Percentiles rank a stretch among this genome's conserved stretches.
Evolutionary conservation across 371 early-diverging fungal genomes (phyloP).

Genomic region (Mucor saturninus): DNA sequence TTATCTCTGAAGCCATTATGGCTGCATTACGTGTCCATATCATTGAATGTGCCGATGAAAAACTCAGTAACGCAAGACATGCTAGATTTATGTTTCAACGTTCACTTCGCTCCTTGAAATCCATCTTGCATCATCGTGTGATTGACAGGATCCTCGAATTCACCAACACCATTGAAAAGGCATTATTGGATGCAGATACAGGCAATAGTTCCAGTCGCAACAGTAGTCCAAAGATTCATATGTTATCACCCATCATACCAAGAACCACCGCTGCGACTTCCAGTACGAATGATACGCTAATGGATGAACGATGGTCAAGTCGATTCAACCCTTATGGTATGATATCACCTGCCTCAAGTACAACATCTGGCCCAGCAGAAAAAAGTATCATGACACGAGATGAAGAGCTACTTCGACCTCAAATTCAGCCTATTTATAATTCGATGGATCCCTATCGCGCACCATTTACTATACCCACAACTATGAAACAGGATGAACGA

Average conservation of each 20-base stretch:
- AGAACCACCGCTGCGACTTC: neutral
- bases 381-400: constrained; percentile 14
- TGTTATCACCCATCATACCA: constrained; percentile 26
- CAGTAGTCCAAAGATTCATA: constrained; percentile 20
- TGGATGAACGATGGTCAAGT: constrained; percentile 10
- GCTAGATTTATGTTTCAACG: constrained; percentile 47
- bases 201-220: constrained; percentile 14
- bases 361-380: constrained; percentile 14
- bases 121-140: constrained; percentile 17
- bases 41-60: constrained; percentile 26
- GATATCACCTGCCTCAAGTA: constrained; percentile 19
- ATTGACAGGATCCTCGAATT: constrained; percentile 35
- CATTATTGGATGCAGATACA: constrained; percentile 20
- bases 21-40: constrained; percentile 24
- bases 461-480: constrained; percentile 5
- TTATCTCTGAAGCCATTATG: constrained; percentile 22
- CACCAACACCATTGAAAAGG: constrained; percentile 21
- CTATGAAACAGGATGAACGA: constrained; percentile 11
- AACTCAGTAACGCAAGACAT: constrained; percentile 28
- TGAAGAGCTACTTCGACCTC: constrained; percentile 17
- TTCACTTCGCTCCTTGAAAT: constrained; percentile 26
- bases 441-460: constrained; percentile 3
- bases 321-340: constrained; percentile 11
- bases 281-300: neutral
- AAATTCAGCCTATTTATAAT: neutral